Base-by-base conservation (phyloP, 768 basidiomycete species). In the Boletus barrowsii region DNA sequence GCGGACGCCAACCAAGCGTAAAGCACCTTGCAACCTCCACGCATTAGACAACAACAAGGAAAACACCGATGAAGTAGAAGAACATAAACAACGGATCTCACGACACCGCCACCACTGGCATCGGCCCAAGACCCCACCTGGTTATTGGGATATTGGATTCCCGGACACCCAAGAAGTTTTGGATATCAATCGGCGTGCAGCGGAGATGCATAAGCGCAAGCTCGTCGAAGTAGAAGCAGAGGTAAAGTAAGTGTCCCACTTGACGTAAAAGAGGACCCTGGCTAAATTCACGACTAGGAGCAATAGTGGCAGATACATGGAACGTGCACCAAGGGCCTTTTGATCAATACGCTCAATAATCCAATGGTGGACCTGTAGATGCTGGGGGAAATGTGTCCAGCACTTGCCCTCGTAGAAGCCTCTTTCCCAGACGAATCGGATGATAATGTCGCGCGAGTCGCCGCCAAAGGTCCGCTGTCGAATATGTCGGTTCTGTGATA, bases 121-220 rank as follows among this genome's bases (percentile, higher is more conserved):
- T 29, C 77, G 83, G 43, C 77, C 84, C 1, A 79, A 76, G 47
- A 93, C 91, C 2, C 94, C 94, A 11, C 92, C 91, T 1, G 84
- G 83, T 15, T 96, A 90, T 70, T 95, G 93, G 90, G 78, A 86
- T 52, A 93, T 95, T 53, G 92, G 88, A 2, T 95, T 98, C 66
- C 94, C 94, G 2, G 76, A 78, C 59, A 94, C 93, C 4, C 93
- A 95, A 68, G 83, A 91, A 64, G 85, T 83, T 15, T 79, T 76
- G 43, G 78, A 78, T 50, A 93, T 96, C 62, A 96, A 96, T 68
- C 72, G 75, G 55, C 73, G 73, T 53, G 94, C 93, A 10, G 78
- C 76, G 53, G 79, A 81, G 63, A 90, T 93, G 82, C 84, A 89
- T 58, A 71, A 71, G 61, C 75, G 78, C 68, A 92, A 92, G 73